phyloP scores from a whole-genome alignment of 441 rosid species.

The Bocquillonia castaneifolia region DNA sequence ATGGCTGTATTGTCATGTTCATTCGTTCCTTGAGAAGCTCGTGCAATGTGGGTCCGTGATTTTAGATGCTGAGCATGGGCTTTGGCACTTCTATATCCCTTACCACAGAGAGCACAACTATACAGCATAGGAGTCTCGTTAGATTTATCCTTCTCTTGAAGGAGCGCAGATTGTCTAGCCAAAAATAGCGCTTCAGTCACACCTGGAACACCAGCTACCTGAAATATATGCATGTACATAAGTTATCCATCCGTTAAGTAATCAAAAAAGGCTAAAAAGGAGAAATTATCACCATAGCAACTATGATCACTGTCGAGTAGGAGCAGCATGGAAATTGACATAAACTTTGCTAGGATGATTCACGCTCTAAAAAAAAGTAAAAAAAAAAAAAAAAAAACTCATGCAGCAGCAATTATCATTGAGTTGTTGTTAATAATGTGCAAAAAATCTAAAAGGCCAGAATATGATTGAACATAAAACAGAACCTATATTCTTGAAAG shows the following conservation, averaged over 20 bases:
- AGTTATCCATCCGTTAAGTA: too few species aligned
- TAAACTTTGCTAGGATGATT: too few species aligned
- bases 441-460: neutral
- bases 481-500: too few species aligned
- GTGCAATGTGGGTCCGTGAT: slow-evolving; percentile 55
- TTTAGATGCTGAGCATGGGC: slow-evolving; percentile 83
- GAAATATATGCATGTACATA: slow-evolving; percentile 5
- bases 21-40: slow-evolving; percentile 49
- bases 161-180: slow-evolving; percentile 71
- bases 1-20: slow-evolving; percentile 43
- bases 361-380: neutral
- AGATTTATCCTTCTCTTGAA: slow-evolving; percentile 54
- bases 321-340: too few species aligned
- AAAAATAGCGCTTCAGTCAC: slow-evolving; percentile 79
- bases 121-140: slow-evolving; percentile 67
- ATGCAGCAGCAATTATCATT: neutral
- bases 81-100: slow-evolving; percentile 74
- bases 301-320: too few species aligned
- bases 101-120: slow-evolving; percentile 65
- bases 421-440: neutral
- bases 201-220: slow-evolving; percentile 98
- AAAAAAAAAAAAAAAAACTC: neutral
- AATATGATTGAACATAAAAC: too few species aligned
- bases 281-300: too few species aligned
- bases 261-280: too few species aligned